Evolutionary conservation across 148 eudicot genomes (phyloP).

Genomic region (Chenopodium album): DNA sequence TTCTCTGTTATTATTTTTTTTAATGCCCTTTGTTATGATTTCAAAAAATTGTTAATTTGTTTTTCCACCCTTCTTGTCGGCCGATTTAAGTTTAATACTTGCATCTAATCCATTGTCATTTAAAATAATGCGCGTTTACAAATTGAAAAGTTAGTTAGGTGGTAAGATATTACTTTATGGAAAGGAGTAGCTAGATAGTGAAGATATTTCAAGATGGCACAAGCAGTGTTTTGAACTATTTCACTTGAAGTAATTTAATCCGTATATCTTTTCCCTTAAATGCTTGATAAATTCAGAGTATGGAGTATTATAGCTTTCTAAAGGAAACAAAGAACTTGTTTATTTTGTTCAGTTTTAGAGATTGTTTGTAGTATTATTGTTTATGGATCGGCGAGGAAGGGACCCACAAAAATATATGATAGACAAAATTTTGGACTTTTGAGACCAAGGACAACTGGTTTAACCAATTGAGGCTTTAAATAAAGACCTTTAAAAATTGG

Average conservation of each 20-base stretch:
- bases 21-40: no score
- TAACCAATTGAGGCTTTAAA: conserved; percentile 2
- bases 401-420: not conserved
- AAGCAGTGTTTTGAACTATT: not conserved
- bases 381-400: not conserved
- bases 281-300: not conserved
- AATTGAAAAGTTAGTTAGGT: not conserved
- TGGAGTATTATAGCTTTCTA: no score
- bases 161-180: not conserved
- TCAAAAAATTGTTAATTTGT: no score
- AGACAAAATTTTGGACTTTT: conserved; percentile 15
- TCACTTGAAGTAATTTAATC: not conserved
- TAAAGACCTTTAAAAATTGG: conserved; percentile 10
- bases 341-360: not conserved
- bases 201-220: not conserved
- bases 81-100: no score
- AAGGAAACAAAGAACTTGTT: not conserved
- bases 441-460: not conserved
- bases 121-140: no score
- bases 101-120: no score
- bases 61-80: no score
- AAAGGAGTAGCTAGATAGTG: not conserved
- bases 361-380: not conserved
- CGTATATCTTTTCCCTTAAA: not conserved
- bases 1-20: no score